Evolutionary conservation across 1,284 basidiomycete genomes (phyloP).

Genomic region (Fistulina hepatica): DNA sequence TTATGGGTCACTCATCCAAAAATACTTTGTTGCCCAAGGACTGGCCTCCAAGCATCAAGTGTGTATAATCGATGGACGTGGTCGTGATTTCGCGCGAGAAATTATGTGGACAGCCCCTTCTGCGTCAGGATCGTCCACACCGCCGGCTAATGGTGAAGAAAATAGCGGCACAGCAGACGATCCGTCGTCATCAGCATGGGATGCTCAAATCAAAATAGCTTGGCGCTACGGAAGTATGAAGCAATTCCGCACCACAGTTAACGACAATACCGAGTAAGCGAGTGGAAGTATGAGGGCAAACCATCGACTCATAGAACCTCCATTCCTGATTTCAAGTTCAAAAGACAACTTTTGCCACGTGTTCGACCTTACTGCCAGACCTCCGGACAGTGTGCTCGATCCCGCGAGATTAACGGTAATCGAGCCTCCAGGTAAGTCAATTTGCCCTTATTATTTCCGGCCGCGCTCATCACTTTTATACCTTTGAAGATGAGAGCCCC

Average conservation of each 20-base stretch:
- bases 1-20: constrained; percentile 79
- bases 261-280: too few species aligned
- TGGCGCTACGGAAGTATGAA: constrained; percentile 94
- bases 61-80: constrained; percentile 54
- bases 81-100: constrained; percentile 45
- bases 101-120: constrained; percentile 63
- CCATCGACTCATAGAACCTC: neutral
- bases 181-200: constrained; percentile 26
- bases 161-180: constrained; percentile 28
- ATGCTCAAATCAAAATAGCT: constrained; percentile 71
- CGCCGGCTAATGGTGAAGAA: constrained; percentile 17
- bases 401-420: constrained; percentile 28
- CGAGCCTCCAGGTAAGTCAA: neutral
- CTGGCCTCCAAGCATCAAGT: constrained; percentile 61
- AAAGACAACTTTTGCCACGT: constrained; percentile 53
- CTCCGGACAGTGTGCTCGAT: constrained; percentile 34
- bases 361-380: constrained; percentile 60
- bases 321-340: constrained; percentile 26
- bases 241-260: constrained; percentile 83
- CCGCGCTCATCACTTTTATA: too few species aligned
- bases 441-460: constrained; percentile 2
- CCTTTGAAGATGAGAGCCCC: too few species aligned
- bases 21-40: constrained; percentile 85
- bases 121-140: neutral
- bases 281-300: constrained; percentile 17